Conservation (phyloP, 148 eudicot genomes). For the Limonium bicolor region DNA sequence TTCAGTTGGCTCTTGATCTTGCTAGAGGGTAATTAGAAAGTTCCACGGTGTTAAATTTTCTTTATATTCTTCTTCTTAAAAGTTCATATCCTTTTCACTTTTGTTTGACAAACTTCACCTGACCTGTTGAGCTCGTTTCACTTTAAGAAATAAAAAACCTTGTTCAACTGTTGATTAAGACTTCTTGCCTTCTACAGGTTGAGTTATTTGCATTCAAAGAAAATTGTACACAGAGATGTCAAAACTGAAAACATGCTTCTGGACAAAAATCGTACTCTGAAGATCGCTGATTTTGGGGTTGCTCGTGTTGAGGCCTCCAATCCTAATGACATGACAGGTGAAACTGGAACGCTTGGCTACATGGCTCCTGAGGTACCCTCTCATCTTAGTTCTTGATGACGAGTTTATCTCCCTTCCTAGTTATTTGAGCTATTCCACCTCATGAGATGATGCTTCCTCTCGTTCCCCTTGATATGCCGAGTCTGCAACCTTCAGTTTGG, state of each 20-base stretch:
- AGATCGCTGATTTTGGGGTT: slow-evolving; percentile 88
- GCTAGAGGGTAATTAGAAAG: slow-evolving; percentile 51
- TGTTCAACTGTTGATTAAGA: neutral
- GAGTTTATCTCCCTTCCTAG: neutral
- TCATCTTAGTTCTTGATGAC: neutral
- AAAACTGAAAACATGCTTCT: slow-evolving; percentile 91
- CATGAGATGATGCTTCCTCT: too few relatives aligned
- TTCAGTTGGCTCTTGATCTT: slow-evolving; percentile 77
- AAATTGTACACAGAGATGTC: slow-evolving; percentile 88
- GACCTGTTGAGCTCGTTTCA: too few relatives aligned
- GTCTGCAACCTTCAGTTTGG: too few relatives aligned
- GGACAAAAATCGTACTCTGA: slow-evolving; percentile 56
- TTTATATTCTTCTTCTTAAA: neutral
- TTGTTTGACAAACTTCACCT: too few relatives aligned
- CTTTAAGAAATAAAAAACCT: too few relatives aligned
- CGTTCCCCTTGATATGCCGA: too few relatives aligned
- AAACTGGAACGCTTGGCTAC: slow-evolving; percentile 89
- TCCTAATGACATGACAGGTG: slow-evolving; percentile 91
- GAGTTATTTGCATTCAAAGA: slow-evolving; percentile 65
- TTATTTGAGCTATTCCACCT: too few relatives aligned
- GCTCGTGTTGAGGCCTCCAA: slow-evolving; percentile 88
- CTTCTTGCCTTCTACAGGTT: slow-evolving; percentile 20
- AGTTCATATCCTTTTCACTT: neutral
- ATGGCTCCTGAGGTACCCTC: slow-evolving; percentile 84
- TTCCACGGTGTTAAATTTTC: neutral